phyloP scores from a whole-genome alignment of 306 rosid genomes.

The Neltuma alba region DNA sequence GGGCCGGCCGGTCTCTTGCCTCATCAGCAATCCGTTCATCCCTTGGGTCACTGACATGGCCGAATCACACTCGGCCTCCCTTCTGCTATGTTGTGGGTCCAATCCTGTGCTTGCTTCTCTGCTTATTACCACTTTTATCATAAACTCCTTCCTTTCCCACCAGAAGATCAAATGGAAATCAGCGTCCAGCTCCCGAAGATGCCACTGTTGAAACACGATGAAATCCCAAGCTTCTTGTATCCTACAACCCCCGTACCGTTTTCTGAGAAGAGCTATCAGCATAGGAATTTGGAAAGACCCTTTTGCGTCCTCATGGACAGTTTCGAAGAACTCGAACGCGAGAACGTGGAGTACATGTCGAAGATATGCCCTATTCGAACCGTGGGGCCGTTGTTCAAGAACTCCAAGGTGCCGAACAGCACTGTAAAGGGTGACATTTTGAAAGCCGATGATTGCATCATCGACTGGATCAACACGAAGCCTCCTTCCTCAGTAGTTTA shows the following conservation, averaged over 20 bases:
- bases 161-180: not conserved
- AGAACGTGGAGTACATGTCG: slow-evolving; percentile 1
- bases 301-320: not conserved
- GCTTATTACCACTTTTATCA: slow-evolving; percentile 4
- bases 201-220: not conserved
- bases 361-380: not conserved
- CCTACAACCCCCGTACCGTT: not conserved
- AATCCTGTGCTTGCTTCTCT: slow-evolving; percentile 8
- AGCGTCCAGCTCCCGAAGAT: not conserved
- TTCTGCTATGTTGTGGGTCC: not conserved
- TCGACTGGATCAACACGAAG: slow-evolving; percentile 49
- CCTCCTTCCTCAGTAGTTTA: slow-evolving; percentile 44
- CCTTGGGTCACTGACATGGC: not conserved
- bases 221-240: not conserved
- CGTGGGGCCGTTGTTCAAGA: not conserved
- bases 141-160: not conserved
- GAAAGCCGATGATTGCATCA: slow-evolving; percentile 47
- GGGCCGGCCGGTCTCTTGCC: not conserved
- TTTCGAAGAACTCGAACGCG: not conserved
- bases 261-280: not conserved
- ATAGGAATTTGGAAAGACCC: not conserved
- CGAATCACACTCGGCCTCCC: not conserved
- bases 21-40: slow-evolving; percentile 5
- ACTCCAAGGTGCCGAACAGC: not conserved
- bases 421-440: not conserved